These are phyloP conservation scores for Xeromyces bisporus DNA, from an alignment of 495 filamentous ascomycete species.

Conservation along the genomic window DNA sequence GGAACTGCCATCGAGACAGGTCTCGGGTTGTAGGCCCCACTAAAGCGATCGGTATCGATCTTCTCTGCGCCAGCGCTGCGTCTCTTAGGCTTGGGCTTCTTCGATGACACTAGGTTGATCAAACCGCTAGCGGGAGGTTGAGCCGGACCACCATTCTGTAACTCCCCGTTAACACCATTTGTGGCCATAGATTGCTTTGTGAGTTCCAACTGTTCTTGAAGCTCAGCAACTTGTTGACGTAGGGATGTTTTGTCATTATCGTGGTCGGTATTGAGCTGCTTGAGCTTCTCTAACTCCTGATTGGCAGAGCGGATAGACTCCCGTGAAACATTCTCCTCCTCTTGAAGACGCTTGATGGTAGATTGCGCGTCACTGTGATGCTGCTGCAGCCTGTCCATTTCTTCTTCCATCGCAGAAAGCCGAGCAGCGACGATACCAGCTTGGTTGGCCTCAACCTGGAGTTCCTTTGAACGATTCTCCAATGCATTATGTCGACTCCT, in stretches of 20 bases:
- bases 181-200: conserved; percentile 51
- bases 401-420: conserved; percentile 73
- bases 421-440: conserved; percentile 87
- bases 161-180: conserved; percentile 41
- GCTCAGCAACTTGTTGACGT: conserved; percentile 68
- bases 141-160: conserved; percentile 44
- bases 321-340: conserved; percentile 68
- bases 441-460: conserved; percentile 93
- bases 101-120: conserved; percentile 91
- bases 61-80: conserved; percentile 85
- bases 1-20: conserved; percentile 87
- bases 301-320: conserved; percentile 61
- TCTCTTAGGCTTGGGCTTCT: conserved; percentile 94
- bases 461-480: conserved; percentile 76
- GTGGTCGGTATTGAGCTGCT: conserved; percentile 46
- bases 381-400: conserved; percentile 80
- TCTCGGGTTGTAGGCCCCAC: conserved; percentile 78
- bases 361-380: conserved; percentile 71
- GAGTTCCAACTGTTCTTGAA: conserved; percentile 84
- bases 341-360: conserved; percentile 83
- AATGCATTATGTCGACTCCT: conserved; percentile 80
- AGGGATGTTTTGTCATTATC: conserved; percentile 73
- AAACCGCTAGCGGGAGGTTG: conserved; percentile 51
- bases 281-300: conserved; percentile 59
- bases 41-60: conserved; percentile 69